These are phyloP conservation scores for Fusarium mundagurra DNA, from an alignment of 2,329 filamentous ascomycete genomes.

Conservation along the genomic window DNA sequence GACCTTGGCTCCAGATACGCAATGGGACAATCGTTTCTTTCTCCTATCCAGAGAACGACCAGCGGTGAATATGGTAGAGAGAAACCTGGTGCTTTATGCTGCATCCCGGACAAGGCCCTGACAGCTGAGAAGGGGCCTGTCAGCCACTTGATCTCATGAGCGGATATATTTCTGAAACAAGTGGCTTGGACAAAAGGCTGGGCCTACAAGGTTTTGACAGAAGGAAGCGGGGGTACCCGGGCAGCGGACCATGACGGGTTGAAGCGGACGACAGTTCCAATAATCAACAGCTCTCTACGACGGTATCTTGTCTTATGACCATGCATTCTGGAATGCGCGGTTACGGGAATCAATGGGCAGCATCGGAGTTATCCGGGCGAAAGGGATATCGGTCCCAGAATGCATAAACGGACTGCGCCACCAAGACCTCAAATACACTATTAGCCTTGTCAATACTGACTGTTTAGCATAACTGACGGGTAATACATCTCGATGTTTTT, in stretches of 20 bases:
- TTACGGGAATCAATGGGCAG: slow-evolving; percentile 13
- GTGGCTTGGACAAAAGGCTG: slow-evolving; percentile 39
- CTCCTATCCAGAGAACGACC: slow-evolving; percentile 1
- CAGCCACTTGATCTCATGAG: slow-evolving; percentile 35
- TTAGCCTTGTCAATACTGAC: not conserved
- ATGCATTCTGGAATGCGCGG: slow-evolving; percentile 8
- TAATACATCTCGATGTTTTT: slow-evolving; percentile 14
- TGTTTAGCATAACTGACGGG: slow-evolving; percentile 22
- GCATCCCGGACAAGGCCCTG: slow-evolving; percentile 25
- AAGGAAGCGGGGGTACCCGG: slow-evolving; percentile 18
- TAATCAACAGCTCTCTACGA: slow-evolving; percentile 9
- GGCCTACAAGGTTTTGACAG: slow-evolving; percentile 10
- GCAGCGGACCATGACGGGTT: slow-evolving; percentile 6
- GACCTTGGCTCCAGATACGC: not conserved
- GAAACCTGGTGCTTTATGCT: slow-evolving; percentile 18
- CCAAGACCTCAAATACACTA: slow-evolving; percentile 9
- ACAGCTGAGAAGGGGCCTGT: slow-evolving; percentile 18
- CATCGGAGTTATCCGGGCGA: slow-evolving; percentile 22
- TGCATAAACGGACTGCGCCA: not conserved
- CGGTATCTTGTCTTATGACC: slow-evolving; percentile 25
- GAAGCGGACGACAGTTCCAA: slow-evolving; percentile 27
- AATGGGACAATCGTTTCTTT: not conserved
- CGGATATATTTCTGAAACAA: slow-evolving; percentile 38
- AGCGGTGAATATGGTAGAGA: slow-evolving; percentile 34
- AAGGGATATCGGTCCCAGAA: slow-evolving; percentile 3